Evolutionary conservation across 116 monocot species (phyloP).

Genomic region (Papilionanthe hybrid): DNA sequence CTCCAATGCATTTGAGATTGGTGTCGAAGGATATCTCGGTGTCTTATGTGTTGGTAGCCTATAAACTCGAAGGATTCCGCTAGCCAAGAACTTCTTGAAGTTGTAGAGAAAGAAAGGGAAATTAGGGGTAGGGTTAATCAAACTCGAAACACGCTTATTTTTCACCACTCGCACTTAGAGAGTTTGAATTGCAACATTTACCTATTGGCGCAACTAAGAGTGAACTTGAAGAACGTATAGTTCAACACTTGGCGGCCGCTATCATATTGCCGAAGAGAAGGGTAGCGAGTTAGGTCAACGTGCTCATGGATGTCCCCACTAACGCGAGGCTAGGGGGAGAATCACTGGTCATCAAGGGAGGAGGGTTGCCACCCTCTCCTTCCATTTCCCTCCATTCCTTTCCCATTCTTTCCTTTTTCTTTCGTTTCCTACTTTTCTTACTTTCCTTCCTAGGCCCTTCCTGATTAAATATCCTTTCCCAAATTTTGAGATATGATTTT

Average conservation of each 20-base stretch:
- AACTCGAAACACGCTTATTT: slow-evolving; percentile 43
- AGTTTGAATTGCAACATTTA: slow-evolving; percentile 78
- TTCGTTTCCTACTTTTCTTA: no score
- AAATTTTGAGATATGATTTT: no score
- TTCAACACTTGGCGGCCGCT: slow-evolving; percentile 87
- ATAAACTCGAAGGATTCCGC: slow-evolving; percentile 74
- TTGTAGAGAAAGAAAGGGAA: slow-evolving; percentile 66
- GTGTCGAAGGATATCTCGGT: slow-evolving; percentile 85
- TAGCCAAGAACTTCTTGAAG: slow-evolving; percentile 87
- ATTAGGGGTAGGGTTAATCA: slow-evolving; percentile 46
- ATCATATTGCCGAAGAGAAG: slow-evolving; percentile 58
- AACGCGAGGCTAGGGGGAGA: no score
- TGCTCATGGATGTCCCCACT: slow-evolving; percentile 41
- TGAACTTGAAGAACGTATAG: slow-evolving; percentile 74
- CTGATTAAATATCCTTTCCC: no score
- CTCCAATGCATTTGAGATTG: slow-evolving; percentile 79
- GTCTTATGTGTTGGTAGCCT: slow-evolving; percentile 86
- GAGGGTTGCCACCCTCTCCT: no score
- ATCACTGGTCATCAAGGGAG: no score
- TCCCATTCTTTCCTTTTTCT: no score
- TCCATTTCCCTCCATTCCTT: no score
- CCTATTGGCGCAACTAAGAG: slow-evolving; percentile 48
- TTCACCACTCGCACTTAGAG: slow-evolving; percentile 74
- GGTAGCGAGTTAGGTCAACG: slow-evolving; percentile 32
- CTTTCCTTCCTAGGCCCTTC: no score